phyloP scores from a whole-genome alignment of 345 rosid species.

The Aquilaria malaccensis region DNA sequence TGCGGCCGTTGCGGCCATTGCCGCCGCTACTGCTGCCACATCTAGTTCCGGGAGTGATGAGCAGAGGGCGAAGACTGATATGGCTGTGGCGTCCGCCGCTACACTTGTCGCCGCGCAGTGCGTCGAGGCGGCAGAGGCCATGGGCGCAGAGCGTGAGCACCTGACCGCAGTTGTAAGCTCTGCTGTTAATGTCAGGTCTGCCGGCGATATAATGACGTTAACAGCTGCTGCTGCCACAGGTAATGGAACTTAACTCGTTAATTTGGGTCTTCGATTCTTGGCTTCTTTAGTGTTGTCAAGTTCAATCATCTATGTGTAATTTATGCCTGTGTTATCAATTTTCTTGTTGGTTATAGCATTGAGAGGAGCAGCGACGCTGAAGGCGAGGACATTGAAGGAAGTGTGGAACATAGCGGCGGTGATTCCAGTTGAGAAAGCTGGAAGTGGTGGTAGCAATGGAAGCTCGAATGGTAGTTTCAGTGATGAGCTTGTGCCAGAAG shows the following conservation, averaged over 20 bases:
- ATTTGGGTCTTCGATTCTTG: not conserved
- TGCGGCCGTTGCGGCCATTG: slow-evolving; percentile 80
- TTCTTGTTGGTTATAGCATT: slow-evolving; percentile 37
- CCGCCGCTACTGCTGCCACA: slow-evolving; percentile 67
- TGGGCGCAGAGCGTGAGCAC: slow-evolving; percentile 89
- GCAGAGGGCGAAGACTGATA: slow-evolving; percentile 61
- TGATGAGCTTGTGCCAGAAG: slow-evolving; percentile 82
- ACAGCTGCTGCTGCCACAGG: slow-evolving; percentile 95
- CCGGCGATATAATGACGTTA: slow-evolving; percentile 81
- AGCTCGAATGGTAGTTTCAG: slow-evolving; percentile 76
- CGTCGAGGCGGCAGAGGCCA: slow-evolving; percentile 77
- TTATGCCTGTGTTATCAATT: not conserved
- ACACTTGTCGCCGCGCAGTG: slow-evolving; percentile 86
- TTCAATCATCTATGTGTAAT: not conserved
- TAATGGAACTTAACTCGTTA: slow-evolving; percentile 8
- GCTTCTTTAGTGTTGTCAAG: not conserved
- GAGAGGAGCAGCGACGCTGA: slow-evolving; percentile 84
- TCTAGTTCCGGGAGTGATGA: slow-evolving; percentile 66
- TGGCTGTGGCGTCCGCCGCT: slow-evolving; percentile 92
- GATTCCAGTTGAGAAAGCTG: slow-evolving; percentile 71
- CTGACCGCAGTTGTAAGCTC: slow-evolving; percentile 74
- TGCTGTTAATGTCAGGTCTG: slow-evolving; percentile 72
- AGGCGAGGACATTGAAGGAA: slow-evolving; percentile 78
- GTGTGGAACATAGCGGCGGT: slow-evolving; percentile 95
- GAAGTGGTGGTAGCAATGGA: slow-evolving; percentile 46